These are phyloP conservation scores for Pestalotiopsis fici DNA, from an alignment of 2,329 filamentous ascomycete species.

Conservation along the genomic window DNA sequence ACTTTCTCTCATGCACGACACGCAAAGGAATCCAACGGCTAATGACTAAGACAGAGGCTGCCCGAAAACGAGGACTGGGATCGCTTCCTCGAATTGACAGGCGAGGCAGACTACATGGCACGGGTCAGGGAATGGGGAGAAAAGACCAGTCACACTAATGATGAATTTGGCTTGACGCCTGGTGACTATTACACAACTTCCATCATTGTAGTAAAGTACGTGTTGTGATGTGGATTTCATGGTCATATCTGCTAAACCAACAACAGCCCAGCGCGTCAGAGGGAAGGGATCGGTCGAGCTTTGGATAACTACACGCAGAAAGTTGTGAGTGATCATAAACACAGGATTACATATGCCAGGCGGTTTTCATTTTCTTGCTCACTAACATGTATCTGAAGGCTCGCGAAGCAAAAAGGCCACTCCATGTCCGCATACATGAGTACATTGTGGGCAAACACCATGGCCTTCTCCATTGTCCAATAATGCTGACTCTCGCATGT, in stretches of 20 bases:
- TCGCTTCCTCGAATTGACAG: neutral
- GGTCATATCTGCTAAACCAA: neutral
- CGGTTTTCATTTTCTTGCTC: neutral
- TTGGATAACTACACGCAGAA: neutral
- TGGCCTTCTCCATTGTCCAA: neutral
- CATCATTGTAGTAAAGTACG: constrained; percentile 3
- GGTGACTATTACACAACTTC: neutral
- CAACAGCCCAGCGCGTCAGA: neutral
- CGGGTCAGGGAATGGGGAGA: neutral
- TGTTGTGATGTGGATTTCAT: too few relatives aligned
- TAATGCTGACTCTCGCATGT: neutral
- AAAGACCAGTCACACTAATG: neutral
- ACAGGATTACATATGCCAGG: too few relatives aligned
- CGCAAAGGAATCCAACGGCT: neutral
- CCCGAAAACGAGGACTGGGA: neutral
- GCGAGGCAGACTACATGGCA: neutral
- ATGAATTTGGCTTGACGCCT: neutral
- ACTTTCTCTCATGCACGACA: neutral
- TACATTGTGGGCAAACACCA: neutral
- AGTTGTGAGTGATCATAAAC: neutral
- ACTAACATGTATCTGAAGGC: neutral
- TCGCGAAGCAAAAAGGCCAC: neutral
- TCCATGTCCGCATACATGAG: constrained; percentile 4
- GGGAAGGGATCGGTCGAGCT: neutral
- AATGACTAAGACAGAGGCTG: neutral